Percentiles rank a stretch among this genome's conserved stretches.
phyloP scores from a whole-genome alignment of 1,284 basidiomycete genomes.

The Ustilago shanxiensis region DNA sequence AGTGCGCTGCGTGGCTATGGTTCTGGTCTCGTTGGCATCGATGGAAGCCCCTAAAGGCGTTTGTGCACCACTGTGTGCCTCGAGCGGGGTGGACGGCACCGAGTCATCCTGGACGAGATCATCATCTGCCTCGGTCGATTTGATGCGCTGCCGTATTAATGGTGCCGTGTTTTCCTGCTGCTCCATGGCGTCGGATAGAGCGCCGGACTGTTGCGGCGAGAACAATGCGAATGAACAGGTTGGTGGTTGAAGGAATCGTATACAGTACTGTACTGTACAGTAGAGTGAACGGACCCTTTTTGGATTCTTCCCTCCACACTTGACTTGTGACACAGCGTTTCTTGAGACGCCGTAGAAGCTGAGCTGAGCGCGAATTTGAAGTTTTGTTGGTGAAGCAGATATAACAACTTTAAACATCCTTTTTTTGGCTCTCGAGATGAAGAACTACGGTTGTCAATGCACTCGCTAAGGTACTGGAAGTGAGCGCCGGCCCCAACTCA shows the following conservation, averaged over 20 bases:
- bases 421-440: no score
- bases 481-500: no score
- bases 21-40: background rate
- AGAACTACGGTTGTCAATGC: no score
- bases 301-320: conserved; percentile 7
- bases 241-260: no score
- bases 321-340: background rate
- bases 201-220: no score
- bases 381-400: background rate
- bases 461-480: no score
- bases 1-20: background rate
- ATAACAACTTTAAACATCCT: conserved; percentile 4
- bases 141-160: conserved; percentile 12
- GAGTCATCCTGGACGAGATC: conserved; percentile 14
- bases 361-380: conserved; percentile 5
- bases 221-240: no score
- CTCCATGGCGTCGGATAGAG: conserved; percentile 19
- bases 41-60: conserved; percentile 22
- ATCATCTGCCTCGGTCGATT: background rate
- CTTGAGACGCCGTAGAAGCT: conserved; percentile 12
- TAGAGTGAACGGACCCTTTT: conserved; percentile 21
- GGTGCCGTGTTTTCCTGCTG: conserved; percentile 17
- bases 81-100: conserved; percentile 25
- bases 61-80: conserved; percentile 24
- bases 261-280: background rate